Base-by-base conservation (phyloP, 2,329 filamentous ascomycete species). In the Arthrobotrys iridis region DNA sequence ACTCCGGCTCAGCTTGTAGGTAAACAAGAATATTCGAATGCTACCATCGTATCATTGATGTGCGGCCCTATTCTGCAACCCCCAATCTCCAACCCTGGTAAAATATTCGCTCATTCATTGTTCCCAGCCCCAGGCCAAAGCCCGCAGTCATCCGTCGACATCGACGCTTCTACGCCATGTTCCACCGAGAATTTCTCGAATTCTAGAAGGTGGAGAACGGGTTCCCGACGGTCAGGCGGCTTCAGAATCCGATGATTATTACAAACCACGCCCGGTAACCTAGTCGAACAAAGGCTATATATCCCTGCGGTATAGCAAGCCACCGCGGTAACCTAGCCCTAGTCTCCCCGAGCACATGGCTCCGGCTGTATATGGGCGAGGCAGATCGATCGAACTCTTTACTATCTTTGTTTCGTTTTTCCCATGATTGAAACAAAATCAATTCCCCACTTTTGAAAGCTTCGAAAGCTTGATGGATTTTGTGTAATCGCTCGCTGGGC, bases 211-310 rank as follows among this genome's bases (percentile, higher is more conserved):
- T 33, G 4, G 28, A n/a, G 11, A 22, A 37, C 2, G 30, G 50
- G 50, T 26, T 50, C 15, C 55, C 65, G 65, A 70, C 65, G 65
- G 65, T 62, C 10, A 52, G 26, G 55, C 65, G 65, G 65, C 33
- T 70, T 30, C 43, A 33, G 3, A 28, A 52, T 60, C 65, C 65
- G 65, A 62, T 33, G 30, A 45, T 10, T 0, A 28, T 35, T 37
- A 55, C 50, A 37, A 35, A 37, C 30, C 50, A 15, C 18, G 6
- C 28, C 28, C 4, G 4, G 30, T 37, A 55, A 22, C 48, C 48
- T 11, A 37, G 48, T 37, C 8, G 2, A 37, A 22, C 18, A 15
- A n/a, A 22, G 30, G 30, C 28, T 55, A 24, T 55, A 22, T 3
- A 68, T 22, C 30, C 41, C 40, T 68, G 62, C 40, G 52, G n/a